Base-by-base conservation (phyloP, 2,329 filamentous ascomycete species). In the Botryosphaeria agaves region DNA sequence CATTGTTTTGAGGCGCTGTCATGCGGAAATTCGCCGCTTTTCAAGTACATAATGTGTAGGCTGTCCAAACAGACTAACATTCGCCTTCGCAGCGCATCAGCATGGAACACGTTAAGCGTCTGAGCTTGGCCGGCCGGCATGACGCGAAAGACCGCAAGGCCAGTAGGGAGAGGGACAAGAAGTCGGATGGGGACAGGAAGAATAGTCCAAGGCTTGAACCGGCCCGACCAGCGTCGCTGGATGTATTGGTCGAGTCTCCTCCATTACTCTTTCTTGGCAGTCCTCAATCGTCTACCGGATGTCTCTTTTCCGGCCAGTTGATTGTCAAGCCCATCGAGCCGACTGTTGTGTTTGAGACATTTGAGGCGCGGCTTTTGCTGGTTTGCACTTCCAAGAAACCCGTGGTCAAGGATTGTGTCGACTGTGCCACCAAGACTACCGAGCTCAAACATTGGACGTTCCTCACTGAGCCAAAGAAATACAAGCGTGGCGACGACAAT, bases 181-280 rank as follows among this genome's bases (percentile, higher is more conserved):
- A 28, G 8, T 29, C 35, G 25, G 32, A 32, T 23, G 18, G 34
- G 8, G n/a, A n/a, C 21, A 18, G 11, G 30, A 39, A 30, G 23
- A 33, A 28, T 21, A 9, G 24, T 14, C 23, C 34, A 28, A 49
- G 46, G 39, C 35, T 48, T 5, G 51, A 52, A 18, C 44, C 53
- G 5, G 41, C 48, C 20, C 53, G 58, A 29, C 51, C 61, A 3
- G 63, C 66, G 30, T 66, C 60, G 37, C 53, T 76, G 38, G 59
- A 66, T 34, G 61, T 76, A 43, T 52, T 64, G 42, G 77, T 94
- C 38, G 85, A 94, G 60, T 91, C 81, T 8, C 83, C 84, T 1
- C 85, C 85, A 3, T 65, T 87, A 12, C 70, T 94, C 27, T 76
- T 93, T 56, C 81, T 89, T 46, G 84, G 84, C 38, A 62, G 67